Base-by-base conservation (phyloP, 495 filamentous ascomycete genomes). In the Neurospora tetrasperma region DNA sequence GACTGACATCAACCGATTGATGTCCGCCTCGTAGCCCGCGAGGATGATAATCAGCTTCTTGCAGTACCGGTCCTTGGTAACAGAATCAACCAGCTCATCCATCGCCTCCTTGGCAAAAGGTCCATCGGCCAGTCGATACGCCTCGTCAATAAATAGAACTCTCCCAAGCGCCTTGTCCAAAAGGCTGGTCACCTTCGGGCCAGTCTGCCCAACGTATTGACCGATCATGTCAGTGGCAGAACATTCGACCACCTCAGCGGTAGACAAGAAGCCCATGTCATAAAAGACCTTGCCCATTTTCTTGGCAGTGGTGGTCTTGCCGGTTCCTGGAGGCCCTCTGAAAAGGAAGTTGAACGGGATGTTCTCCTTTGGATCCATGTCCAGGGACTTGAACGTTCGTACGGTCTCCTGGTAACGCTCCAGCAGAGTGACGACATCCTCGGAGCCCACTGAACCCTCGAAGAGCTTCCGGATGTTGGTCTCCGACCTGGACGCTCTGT, bases 211-310 rank as follows among this genome's bases (percentile, higher is more conserved):
- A 4, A 90, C 81, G 48, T 84, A 90, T 73, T 88, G 79, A 8
- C 88, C 90, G 3, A 92, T 83, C 0, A 93, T 76, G 35, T 92
- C 89, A 0, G 88, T 85, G 0, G 89, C 87, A 1, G 90, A 91
- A 59, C 82, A 84, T 69, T 91, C 89, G 0, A 89, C 76, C 0
- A 92, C 88, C 59, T 87, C 85, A 0, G 76, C 80, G 0, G 84
- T 83, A 1, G 85, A 74, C 1, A 93, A 80, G 31, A 92, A 85
- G 0, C 89, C 89, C 86, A 92, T 88, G 75, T 93, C 88, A 74
- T 92, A 93, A 76, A 87, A 94, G 0, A 94, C 81, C 71, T 90
- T 84, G 11, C 91, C 92, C 86, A 94, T 91, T 74, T 86, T 90
- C 70, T 84, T 80, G 0, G 92, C 92, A 0, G 90, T 92, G 0